These are phyloP conservation scores for Cladosporium halotolerans DNA, from an alignment of 2,329 filamentous ascomycete species.

Conservation along the genomic window DNA sequence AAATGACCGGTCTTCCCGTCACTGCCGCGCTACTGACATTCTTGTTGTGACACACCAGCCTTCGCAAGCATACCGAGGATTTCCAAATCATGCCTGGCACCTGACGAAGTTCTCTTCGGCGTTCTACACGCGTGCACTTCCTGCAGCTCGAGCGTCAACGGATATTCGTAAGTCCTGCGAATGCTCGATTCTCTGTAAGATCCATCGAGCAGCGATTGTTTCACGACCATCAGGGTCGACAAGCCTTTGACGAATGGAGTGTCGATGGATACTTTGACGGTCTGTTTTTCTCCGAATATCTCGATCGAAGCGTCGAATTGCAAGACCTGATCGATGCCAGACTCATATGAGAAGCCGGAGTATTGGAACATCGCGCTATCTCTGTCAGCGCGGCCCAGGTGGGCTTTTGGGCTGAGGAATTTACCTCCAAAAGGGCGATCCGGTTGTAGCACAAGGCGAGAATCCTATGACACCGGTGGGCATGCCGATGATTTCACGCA, in stretches of 20 bases:
- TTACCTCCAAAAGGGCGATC: conserved; percentile 13
- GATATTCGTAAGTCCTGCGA: conserved; percentile 37
- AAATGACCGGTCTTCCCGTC: too few species aligned
- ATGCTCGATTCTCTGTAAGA: conserved; percentile 17
- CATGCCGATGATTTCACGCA: conserved; percentile 47
- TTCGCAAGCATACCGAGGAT: background rate
- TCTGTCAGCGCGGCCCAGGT: background rate
- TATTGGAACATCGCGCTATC: conserved; percentile 38
- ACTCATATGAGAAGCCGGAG: conserved; percentile 47
- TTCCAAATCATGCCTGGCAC: conserved; percentile 34
- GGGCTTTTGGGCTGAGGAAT: background rate
- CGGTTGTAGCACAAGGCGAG: conserved; percentile 31
- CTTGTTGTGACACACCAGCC: background rate
- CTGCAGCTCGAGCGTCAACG: conserved; percentile 35
- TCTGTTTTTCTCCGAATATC: conserved; percentile 47
- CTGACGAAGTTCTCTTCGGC: conserved; percentile 32
- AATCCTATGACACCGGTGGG: conserved; percentile 37
- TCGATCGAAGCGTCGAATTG: conserved; percentile 45
- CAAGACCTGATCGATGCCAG: conserved; percentile 46
- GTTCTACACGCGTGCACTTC: conserved; percentile 30
- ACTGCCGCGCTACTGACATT: too few species aligned
- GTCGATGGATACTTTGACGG: conserved; percentile 47
- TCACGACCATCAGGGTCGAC: conserved; percentile 41
- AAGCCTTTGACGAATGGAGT: conserved; percentile 49
- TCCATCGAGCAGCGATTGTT: conserved; percentile 27